These are phyloP conservation scores for Nasturtium officinale DNA, from an alignment of 345 rosid genomes.

Conservation along the genomic window DNA sequence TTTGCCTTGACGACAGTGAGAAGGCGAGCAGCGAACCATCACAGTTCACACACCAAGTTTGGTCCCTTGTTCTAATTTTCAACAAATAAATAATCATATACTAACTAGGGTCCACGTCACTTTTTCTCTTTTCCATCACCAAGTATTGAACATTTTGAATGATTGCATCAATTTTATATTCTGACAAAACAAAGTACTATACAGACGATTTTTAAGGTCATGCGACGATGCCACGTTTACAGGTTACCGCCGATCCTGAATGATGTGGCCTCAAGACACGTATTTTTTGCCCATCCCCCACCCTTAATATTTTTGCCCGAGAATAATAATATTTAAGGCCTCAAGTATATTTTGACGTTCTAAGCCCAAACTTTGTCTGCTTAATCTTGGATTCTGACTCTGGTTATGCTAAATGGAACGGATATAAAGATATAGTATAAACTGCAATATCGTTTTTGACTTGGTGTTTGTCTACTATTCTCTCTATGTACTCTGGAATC, in stretches of 20 bases:
- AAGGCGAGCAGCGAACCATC: conserved; percentile 16
- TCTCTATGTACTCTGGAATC: not conserved
- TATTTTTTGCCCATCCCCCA: not conserved
- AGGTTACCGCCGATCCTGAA: not conserved
- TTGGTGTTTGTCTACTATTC: not conserved
- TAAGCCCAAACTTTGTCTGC: not conserved
- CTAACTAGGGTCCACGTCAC: conserved; percentile 18
- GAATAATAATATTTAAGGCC: not conserved
- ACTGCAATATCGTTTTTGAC: not conserved
- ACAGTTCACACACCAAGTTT: conserved; percentile 18
- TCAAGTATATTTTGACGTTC: not conserved
- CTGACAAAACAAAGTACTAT: not conserved
- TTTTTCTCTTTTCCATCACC: not conserved
- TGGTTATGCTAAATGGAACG: not conserved
- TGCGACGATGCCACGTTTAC: not conserved
- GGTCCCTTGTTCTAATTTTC: not conserved
- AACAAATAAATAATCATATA: conserved; percentile 4
- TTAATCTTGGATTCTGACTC: too few species aligned
- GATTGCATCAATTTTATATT: conserved; percentile 7
- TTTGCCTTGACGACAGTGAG: not conserved
- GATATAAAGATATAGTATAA: not conserved
- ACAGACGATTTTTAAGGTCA: not conserved
- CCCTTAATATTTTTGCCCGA: not conserved
- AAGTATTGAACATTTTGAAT: not conserved
- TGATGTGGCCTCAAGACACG: not conserved